Evolutionary conservation across 345 rosid genomes (phyloP).

Genomic region (Gossypium stocksii): DNA sequence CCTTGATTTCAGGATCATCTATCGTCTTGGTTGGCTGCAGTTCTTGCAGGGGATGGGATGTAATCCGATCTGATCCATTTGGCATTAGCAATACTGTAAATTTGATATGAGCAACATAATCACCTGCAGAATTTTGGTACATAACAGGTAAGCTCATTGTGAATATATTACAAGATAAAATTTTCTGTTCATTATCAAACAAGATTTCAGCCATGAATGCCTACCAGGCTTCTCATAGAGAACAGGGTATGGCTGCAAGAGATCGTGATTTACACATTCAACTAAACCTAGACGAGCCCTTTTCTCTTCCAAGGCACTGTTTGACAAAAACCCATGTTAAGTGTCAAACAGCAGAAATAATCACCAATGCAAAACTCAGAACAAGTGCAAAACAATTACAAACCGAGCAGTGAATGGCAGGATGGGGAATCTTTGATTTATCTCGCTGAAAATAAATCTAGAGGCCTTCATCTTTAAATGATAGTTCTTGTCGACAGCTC

Average conservation of each 20-base stretch:
- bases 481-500: slow-evolving; percentile 76
- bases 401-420: slow-evolving; percentile 96
- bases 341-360: not conserved
- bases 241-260: slow-evolving; percentile 91
- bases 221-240: slow-evolving; percentile 95
- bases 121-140: slow-evolving; percentile 44
- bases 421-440: slow-evolving; percentile 68
- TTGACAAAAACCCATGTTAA: not conserved
- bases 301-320: slow-evolving; percentile 94
- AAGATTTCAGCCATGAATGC: not conserved
- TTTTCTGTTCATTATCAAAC: not conserved
- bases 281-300: slow-evolving; percentile 91
- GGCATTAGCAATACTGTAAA: slow-evolving; percentile 94
- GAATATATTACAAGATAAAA: not conserved
- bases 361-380: no score
- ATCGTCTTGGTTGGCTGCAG: slow-evolving; percentile 62
- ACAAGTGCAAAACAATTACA: slow-evolving; percentile 8
- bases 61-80: slow-evolving; percentile 88
- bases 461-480: slow-evolving; percentile 98
- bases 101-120: slow-evolving; percentile 80
- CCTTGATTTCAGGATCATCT: slow-evolving; percentile 93
- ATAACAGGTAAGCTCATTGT: not conserved
- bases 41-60: slow-evolving; percentile 78
- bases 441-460: slow-evolving; percentile 92
- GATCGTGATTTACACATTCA: slow-evolving; percentile 98